Evolutionary conservation across 164 flowering plant genomes (phyloP).

Genomic region (Pachysandra terminalis): DNA sequence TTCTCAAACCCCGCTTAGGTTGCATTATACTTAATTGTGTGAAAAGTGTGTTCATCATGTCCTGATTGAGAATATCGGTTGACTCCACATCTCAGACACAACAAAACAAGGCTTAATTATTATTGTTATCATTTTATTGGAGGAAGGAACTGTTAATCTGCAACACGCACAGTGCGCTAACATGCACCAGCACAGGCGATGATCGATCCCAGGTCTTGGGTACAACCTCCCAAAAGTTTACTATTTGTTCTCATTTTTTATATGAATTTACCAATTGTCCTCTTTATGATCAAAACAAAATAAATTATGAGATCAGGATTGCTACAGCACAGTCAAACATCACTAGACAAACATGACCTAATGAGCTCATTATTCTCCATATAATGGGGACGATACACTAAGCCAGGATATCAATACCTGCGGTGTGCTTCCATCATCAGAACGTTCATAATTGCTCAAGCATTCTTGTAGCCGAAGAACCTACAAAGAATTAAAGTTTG

Average conservation of each 20-base stretch:
- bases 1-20: not conserved
- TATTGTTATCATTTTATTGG: too few relatives aligned
- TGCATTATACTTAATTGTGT: not conserved
- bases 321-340: not conserved
- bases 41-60: not conserved
- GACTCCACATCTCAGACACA: too few relatives aligned
- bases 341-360: not conserved
- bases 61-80: not conserved
- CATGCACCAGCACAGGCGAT: too few relatives aligned
- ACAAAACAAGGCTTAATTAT: too few relatives aligned
- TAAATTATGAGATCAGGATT: not conserved
- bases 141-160: too few relatives aligned
- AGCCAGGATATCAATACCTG: slow-evolving; percentile 47
- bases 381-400: not conserved
- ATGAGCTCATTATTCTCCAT: not conserved
- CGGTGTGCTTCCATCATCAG: slow-evolving; percentile 84
- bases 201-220: too few relatives aligned
- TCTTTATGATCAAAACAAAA: not conserved
- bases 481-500: slow-evolving; percentile 32
- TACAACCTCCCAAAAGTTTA: too few relatives aligned
- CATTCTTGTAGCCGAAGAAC: slow-evolving; percentile 93
- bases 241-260: too few relatives aligned
- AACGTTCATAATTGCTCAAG: slow-evolving; percentile 87
- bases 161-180: too few relatives aligned
- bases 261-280: not conserved